These are phyloP conservation scores for Cordyceps cicadae DNA, from an alignment of 2,329 filamentous ascomycete genomes.

Conservation along the genomic window DNA sequence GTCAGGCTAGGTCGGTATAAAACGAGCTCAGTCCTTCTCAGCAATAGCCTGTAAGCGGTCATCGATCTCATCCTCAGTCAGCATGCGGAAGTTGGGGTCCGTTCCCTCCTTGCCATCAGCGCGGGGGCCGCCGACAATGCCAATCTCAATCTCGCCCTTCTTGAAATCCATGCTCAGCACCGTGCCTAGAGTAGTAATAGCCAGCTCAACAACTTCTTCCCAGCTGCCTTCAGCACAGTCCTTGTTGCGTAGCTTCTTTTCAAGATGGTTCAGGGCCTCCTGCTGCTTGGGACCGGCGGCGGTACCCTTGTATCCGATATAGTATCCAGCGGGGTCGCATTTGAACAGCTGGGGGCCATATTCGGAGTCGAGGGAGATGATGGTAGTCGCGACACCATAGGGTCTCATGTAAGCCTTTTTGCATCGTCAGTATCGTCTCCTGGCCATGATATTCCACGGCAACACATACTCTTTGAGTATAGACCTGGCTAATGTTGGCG, in stretches of 20 bases:
- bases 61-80: conserved; percentile 97
- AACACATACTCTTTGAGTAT: conserved; percentile 76
- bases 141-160: conserved; percentile 97
- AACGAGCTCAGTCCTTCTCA: conserved; percentile 75
- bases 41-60: conserved; percentile 96
- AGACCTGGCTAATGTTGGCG: conserved; percentile 98
- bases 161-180: conserved; percentile 99
- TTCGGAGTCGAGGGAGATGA: conserved; percentile 91
- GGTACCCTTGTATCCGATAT: conserved; percentile 96
- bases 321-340: conserved; percentile 96
- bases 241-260: conserved; percentile 99
- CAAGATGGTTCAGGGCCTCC: conserved; percentile 94
- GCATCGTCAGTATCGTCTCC: neutral
- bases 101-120: conserved; percentile 76
- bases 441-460: neutral
- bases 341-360: conserved; percentile 94
- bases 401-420: conserved; percentile 87
- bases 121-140: conserved; percentile 84
- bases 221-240: conserved; percentile 83
- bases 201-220: conserved; percentile 97
- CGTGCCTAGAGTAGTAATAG: conserved; percentile 89
- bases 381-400: conserved; percentile 86
- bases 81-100: conserved; percentile 69
- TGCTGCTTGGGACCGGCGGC: conserved; percentile 97
- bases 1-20: neutral